Base-by-base conservation (phyloP, 768 basidiomycete species). In the Leccinum arenicola region DNA sequence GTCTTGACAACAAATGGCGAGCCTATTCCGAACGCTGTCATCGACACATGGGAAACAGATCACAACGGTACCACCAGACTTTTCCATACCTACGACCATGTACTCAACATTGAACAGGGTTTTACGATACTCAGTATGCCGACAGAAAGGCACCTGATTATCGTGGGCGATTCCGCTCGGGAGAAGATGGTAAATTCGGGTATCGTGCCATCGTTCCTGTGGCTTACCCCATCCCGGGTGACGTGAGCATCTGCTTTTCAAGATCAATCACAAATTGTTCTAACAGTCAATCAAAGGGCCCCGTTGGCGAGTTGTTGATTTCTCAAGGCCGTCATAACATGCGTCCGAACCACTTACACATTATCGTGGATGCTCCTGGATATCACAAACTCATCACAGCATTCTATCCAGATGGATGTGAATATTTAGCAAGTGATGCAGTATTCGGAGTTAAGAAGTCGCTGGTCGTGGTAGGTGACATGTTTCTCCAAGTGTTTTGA, bases 21-120 rank as follows among this genome's bases (percentile, higher is more conserved):
- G n/a, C 86, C 87, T 3, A 80, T 94, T 54, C 70, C 84, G 6
- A 77, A 77, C 53, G 89, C 88, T 0, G 65, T 80, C 49, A 88
- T 93, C 59, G 88, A 92, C 54, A 92, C 89, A n/a, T 92, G 89
- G 89, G 89, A 91, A 71, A 85, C 89, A 9, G 91, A 93, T 64
- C 78, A 78, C 0, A 59, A 79, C 52, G 88, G 88, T 66, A 66
- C 70, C 68, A 77, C 1, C 36, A 19, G 19, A 23, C 47, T 53
- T 38, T n/a, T 33, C 25, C 74, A 61, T 5, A 59, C 38, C 25
- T 60, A 1, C 9, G 43, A 43, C 8, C 33, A 6, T 35, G 49
- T 19, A 12, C 51, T 61, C 27, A 43, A 19, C 10, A 19, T n/a
- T 19, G n/a, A 19, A 12, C 53, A 70, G 63, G 64, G 33, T 67